Conservation (phyloP, 179 eudicot genomes). For the Drosera spatulata region DNA sequence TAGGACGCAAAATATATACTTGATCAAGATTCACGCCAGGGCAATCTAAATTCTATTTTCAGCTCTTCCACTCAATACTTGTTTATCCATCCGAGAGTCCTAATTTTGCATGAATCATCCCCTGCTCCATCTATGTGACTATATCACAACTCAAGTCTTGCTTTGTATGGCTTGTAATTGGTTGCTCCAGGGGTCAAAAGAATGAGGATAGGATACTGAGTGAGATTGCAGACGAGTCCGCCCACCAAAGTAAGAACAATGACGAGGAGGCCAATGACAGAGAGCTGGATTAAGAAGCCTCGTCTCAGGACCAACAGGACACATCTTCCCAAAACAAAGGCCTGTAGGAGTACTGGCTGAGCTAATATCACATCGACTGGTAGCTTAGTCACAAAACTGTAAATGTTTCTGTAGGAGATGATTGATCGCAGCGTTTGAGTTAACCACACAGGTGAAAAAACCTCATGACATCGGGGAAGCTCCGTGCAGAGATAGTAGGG, state of each 20-base stretch:
- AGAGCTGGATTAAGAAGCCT: not conserved
- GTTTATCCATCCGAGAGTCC: too few species aligned
- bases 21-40: too few species aligned
- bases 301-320: not conserved
- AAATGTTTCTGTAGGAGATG: too few species aligned
- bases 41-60: too few species aligned
- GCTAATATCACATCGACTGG: too few species aligned
- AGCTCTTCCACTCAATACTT: too few species aligned
- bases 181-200: conserved; percentile 24
- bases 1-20: too few species aligned
- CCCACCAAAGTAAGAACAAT: conserved; percentile 18
- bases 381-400: too few species aligned
- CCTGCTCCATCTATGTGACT: not conserved
- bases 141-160: not conserved
- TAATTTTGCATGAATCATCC: not conserved
- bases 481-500: too few species aligned
- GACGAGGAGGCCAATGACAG: conserved; percentile 28
- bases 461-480: too few species aligned
- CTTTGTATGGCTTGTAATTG: not conserved
- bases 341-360: not conserved
- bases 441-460: too few species aligned
- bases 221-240: conserved; percentile 27
- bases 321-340: not conserved
- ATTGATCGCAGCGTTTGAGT: too few species aligned
- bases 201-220: conserved; percentile 14